Percentiles rank a stretch among this genome's conserved stretches.
Conservation (phyloP, 495 filamentous ascomycete genomes). For the Penicillium parvum region DNA sequence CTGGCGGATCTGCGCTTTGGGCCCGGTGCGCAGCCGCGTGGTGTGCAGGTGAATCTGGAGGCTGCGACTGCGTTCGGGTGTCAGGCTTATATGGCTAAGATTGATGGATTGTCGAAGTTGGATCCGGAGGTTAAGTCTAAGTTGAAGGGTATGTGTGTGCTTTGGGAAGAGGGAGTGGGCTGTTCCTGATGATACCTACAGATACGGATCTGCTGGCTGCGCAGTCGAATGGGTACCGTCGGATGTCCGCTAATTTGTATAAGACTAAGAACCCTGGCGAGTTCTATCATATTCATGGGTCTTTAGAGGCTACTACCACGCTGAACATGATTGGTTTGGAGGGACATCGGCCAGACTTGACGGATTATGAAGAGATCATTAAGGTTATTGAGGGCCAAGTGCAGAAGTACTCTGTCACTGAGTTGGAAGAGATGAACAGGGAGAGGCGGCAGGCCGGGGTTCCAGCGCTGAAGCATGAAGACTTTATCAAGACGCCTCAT, state of each 20-base stretch:
- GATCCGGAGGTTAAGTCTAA: slow-evolving; percentile 56
- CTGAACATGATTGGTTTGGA: slow-evolving; percentile 70
- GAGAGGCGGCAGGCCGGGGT: slow-evolving; percentile 62
- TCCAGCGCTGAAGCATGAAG: slow-evolving; percentile 58
- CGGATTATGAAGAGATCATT: slow-evolving; percentile 62
- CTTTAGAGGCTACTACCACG: slow-evolving; percentile 63
- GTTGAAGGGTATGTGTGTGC: slow-evolving; percentile 52
- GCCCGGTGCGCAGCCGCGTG: slow-evolving; percentile 24
- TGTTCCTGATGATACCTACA: slow-evolving; percentile 17
- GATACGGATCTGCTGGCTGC: slow-evolving; percentile 68
- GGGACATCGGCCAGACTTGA: slow-evolving; percentile 56
- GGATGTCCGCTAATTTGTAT: slow-evolving; percentile 73
- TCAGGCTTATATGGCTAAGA: slow-evolving; percentile 66
- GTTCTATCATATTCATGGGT: slow-evolving; percentile 78
- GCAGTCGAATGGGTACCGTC: slow-evolving; percentile 68
- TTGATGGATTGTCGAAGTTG: slow-evolving; percentile 64
- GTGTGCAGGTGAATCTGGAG: slow-evolving; percentile 59
- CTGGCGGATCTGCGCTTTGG: slow-evolving; percentile 57
- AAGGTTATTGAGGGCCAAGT: slow-evolving; percentile 63
- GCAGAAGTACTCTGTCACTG: slow-evolving; percentile 53
- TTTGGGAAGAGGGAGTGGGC: neutral
- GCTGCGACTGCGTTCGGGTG: slow-evolving; percentile 63
- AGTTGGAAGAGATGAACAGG: slow-evolving; percentile 63
- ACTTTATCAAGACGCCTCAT: slow-evolving; percentile 59
- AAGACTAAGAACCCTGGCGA: slow-evolving; percentile 58